Evolutionary conservation across 2,329 filamentous ascomycete species (phyloP).

Genomic region (Fusarium piperis): DNA sequence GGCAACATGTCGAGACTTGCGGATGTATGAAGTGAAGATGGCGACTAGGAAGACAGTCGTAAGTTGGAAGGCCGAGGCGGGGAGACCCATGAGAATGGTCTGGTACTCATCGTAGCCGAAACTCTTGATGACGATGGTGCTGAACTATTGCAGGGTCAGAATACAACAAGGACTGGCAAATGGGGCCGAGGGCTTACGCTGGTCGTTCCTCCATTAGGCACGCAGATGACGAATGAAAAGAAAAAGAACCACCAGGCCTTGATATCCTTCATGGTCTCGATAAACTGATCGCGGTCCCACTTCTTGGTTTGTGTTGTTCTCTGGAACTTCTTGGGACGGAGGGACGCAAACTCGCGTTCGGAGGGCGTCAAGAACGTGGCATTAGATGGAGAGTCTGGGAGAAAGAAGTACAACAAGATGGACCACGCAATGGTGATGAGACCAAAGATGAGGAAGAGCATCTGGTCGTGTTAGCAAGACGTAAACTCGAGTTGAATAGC

Average conservation of each 20-base stretch:
- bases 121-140: conserved; percentile 35
- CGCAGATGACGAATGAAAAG: conserved; percentile 30
- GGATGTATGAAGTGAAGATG: conserved; percentile 17
- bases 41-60: conserved; percentile 28
- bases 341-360: conserved; percentile 13
- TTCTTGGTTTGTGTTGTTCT: conserved; percentile 18
- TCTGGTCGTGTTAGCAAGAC: not conserved
- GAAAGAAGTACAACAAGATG: conserved; percentile 14
- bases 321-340: conserved; percentile 18
- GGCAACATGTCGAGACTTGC: conserved; percentile 20
- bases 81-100: conserved; percentile 26
- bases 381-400: conserved; percentile 22
- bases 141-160: conserved; percentile 18
- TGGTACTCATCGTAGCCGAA: conserved; percentile 29
- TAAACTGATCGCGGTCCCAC: conserved; percentile 26
- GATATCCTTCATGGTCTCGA: conserved; percentile 36
- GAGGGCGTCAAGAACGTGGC: conserved; percentile 30
- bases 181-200: not conserved
- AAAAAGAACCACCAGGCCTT: conserved; percentile 39
- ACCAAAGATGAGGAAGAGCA: conserved; percentile 23
- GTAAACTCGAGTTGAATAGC: not conserved
- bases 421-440: conserved; percentile 20
- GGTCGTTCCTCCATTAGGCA: conserved; percentile 22
- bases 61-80: conserved; percentile 22
- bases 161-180: not conserved